Conservation (phyloP, 2,329 filamentous ascomycete genomes). For the Fusarium nurragi region DNA sequence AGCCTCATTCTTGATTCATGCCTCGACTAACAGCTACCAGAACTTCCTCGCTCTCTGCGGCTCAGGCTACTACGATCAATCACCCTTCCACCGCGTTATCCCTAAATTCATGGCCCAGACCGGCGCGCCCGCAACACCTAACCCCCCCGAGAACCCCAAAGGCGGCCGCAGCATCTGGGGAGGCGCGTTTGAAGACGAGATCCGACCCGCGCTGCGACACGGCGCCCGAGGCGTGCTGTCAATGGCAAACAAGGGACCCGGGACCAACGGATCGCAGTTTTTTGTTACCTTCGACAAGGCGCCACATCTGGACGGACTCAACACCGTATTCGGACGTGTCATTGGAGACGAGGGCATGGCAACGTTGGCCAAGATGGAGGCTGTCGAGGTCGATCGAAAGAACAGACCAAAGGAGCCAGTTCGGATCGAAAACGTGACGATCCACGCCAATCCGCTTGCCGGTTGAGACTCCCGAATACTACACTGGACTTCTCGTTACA, state of each 20-base stretch:
- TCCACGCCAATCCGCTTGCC: conserved; percentile 84
- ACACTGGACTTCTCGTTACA: neutral
- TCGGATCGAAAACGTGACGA: conserved; percentile 73
- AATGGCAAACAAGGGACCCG: conserved; percentile 82
- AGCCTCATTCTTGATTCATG: neutral
- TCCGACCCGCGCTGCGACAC: conserved; percentile 74
- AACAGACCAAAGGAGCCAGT: conserved; percentile 74
- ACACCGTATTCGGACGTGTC: conserved; percentile 84
- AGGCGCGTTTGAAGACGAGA: conserved; percentile 81
- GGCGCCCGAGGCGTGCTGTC: conserved; percentile 74
- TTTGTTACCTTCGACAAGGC: conserved; percentile 82
- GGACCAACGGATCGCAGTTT: conserved; percentile 82
- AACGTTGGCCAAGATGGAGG: conserved; percentile 77
- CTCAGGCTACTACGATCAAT: conserved; percentile 77
- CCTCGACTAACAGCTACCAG: conserved; percentile 52
- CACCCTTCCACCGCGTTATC: conserved; percentile 83
- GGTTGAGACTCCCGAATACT: conserved; percentile 51
- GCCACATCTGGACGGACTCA: conserved; percentile 82
- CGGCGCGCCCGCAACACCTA: conserved; percentile 68
- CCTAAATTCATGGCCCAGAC: conserved; percentile 84
- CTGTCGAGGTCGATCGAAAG: conserved; percentile 79
- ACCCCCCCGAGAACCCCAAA: conserved; percentile 68
- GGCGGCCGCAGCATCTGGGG: conserved; percentile 79
- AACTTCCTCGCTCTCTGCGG: conserved; percentile 91
- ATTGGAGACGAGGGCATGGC: conserved; percentile 70